Evolutionary conservation across 208 protist species (phyloP), one percentile per base, ranked within the genome.

Genomic region (Crithidia acanthocephali): DNA sequence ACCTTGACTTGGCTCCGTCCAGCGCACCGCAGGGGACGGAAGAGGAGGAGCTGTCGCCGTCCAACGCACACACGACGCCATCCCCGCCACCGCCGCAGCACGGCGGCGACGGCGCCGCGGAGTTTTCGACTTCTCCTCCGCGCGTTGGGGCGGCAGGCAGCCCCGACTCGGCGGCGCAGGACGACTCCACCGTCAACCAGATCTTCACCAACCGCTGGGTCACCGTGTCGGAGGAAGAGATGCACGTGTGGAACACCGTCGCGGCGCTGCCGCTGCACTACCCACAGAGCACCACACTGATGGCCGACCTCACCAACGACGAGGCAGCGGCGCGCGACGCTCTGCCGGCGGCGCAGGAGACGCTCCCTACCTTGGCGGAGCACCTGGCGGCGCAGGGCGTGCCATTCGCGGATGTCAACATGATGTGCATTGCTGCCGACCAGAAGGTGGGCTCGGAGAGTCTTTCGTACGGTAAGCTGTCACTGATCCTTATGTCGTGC

Each of bases 371-470:
- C 32, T 65, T 94, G 53, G 63, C 76, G 1, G 65, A 64, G 37
- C 84, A 85, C 68, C 62, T 94, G 60, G 35, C 61, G 23, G 51
- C 35, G 20, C 59, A 65, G 25, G 83, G 84, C 13, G 67, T 90
- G 33, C 28, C 74, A 20, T 48, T n/a, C 32, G 55, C 74, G 22
- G 71, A 89, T 48, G 77, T 94, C 63, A 83, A 86, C 63, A 83
- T 91, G 56, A 83, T 94, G 79, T 94, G 86, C 75, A 84, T 87
- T 23, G 72, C 89, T 0, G 89, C 86, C 15, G 79, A 89, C 37
- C 77, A 88, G 53, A 94, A 89, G 66, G 76, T 90, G 33, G 79
- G 79, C 30, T 90, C 82, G 40, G 81, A 88, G 58, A 87, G 68
- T 44, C 69, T 89, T 8, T 83, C 86, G 20, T 85, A 88, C 68